Evolutionary conservation across 768 basidiomycete species (phyloP).

Genomic region (Hypholoma fasciculare): DNA sequence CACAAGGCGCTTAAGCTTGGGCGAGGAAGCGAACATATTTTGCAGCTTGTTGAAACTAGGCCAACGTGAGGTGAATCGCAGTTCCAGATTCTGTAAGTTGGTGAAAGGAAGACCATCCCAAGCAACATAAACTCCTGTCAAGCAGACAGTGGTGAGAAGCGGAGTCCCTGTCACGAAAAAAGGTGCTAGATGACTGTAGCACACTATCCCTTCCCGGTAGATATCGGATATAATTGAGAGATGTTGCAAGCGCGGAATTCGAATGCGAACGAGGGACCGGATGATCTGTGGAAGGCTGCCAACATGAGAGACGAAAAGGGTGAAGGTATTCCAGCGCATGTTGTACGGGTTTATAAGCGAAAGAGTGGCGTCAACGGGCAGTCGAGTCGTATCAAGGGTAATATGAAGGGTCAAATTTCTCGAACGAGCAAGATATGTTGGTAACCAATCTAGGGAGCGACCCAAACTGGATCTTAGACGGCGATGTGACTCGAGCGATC

Average conservation of each 20-base stretch:
- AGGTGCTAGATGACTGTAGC: slow-evolving; percentile 18
- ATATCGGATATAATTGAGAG: slow-evolving; percentile 26
- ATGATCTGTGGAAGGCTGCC: slow-evolving; percentile 23
- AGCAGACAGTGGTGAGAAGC: slow-evolving; percentile 14
- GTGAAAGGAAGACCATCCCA: slow-evolving; percentile 24
- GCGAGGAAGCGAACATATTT: slow-evolving; percentile 23
- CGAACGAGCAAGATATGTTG: slow-evolving; percentile 20
- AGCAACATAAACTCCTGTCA: slow-evolving; percentile 23
- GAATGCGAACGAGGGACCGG: slow-evolving; percentile 9
- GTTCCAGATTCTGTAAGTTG: slow-evolving; percentile 20
- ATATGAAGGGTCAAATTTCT: slow-evolving; percentile 20
- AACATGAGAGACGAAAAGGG: slow-evolving; percentile 26
- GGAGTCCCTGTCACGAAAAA: slow-evolving; percentile 24
- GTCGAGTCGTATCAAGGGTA: slow-evolving; percentile 25
- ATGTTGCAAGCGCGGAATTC: slow-evolving; percentile 15
- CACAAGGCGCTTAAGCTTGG: slow-evolving; percentile 21
- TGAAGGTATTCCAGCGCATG: slow-evolving; percentile 24
- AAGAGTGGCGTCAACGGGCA: slow-evolving; percentile 14
- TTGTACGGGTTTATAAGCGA: slow-evolving; percentile 11
- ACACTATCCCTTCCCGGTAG: slow-evolving; percentile 27
- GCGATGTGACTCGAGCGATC: slow-evolving; percentile 21
- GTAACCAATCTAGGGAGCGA: slow-evolving; percentile 23
- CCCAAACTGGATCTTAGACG: slow-evolving; percentile 15
- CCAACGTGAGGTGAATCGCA: slow-evolving; percentile 25
- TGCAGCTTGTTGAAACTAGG: slow-evolving; percentile 18